Evolutionary conservation across 2,329 filamentous ascomycete species (phyloP).

Genomic region (Botrytis fabae): DNA sequence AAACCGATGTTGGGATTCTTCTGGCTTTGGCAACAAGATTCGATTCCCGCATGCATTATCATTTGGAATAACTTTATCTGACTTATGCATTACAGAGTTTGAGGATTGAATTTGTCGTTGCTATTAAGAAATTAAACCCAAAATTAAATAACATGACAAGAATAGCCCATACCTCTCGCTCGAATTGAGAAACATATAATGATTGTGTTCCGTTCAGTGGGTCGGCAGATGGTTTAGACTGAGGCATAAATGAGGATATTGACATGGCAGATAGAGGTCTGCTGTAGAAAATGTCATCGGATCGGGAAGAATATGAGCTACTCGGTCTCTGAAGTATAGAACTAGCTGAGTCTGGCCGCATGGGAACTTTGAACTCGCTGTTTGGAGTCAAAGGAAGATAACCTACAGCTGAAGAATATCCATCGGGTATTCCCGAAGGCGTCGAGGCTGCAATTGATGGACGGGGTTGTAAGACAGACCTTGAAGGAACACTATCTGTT

Average conservation of each 20-base stretch:
- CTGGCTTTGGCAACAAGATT: neutral
- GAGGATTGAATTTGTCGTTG: neutral
- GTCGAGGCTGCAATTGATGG: conserved; percentile 4
- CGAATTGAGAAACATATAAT: conserved; percentile 29
- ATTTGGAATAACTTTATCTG: neutral
- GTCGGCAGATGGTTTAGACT: conserved; percentile 16
- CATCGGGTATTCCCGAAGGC: neutral
- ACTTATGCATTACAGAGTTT: neutral
- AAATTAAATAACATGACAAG: neutral
- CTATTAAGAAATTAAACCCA: neutral
- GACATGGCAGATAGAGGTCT: conserved; percentile 25
- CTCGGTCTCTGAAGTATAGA: conserved; percentile 20
- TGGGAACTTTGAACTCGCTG: conserved; percentile 31
- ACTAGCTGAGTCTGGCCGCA: conserved; percentile 24
- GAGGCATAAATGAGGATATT: conserved; percentile 20
- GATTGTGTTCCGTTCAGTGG: conserved; percentile 13
- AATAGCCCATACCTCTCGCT: conserved; percentile 28
- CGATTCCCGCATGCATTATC: neutral
- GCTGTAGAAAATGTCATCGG: neutral
- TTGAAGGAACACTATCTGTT: conserved; percentile 29
- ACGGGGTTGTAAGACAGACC: conserved; percentile 9
- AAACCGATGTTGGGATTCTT: neutral
- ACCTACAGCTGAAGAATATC: neutral
- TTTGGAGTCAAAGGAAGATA: conserved; percentile 11
- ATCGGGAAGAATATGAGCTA: conserved; percentile 9